Percentiles rank a stretch among this genome's conserved stretches.
Conservation (phyloP, 495 filamentous ascomycete genomes). For the Aspergillus heteromorphus region DNA sequence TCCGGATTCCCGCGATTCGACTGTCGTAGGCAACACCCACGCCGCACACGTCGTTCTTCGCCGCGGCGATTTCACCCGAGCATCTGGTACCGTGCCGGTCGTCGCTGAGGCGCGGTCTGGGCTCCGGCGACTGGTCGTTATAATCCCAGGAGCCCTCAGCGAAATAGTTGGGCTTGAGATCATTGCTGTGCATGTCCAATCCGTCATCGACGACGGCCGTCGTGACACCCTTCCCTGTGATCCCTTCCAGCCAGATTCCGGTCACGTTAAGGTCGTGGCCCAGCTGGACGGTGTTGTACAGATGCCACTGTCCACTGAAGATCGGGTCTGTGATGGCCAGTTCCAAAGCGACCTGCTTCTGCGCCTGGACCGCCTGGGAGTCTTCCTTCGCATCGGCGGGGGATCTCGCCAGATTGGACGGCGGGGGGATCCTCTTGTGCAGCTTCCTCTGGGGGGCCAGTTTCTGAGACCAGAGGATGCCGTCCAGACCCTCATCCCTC, state of each 20-base stretch:
- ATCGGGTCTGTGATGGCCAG: constrained; percentile 83
- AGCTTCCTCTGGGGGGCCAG: constrained; percentile 67
- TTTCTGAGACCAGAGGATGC: constrained; percentile 76
- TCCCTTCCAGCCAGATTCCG: constrained; percentile 82
- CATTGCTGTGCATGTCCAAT: constrained; percentile 93
- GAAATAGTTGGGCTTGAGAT: constrained; percentile 88
- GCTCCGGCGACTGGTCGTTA: constrained; percentile 76
- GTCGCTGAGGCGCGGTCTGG: constrained; percentile 70
- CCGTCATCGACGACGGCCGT: constrained; percentile 96
- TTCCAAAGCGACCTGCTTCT: constrained; percentile 53
- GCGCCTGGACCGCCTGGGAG: constrained; percentile 47
- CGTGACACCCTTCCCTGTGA: constrained; percentile 83
- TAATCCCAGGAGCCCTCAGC: constrained; percentile 90
- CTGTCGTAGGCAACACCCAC: constrained; percentile 92
- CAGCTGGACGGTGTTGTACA: constrained; percentile 72
- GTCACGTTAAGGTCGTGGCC: constrained; percentile 96
- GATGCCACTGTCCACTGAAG: constrained; percentile 92
- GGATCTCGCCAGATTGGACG: constrained; percentile 15
- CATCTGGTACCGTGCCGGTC: constrained; percentile 91
- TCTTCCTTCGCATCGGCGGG: constrained; percentile 24
- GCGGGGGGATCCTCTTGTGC: constrained; percentile 66
- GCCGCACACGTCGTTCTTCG: constrained; percentile 88
- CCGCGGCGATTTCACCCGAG: constrained; percentile 88
- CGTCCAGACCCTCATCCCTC: constrained; percentile 58
- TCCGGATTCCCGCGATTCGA: constrained; percentile 83